A percentile compares a stretch with the other conserved stretches of the same genome.
phyloP scores from a whole-genome alignment of 805 yeast genomes.

The Cyberlindnera bimundalis region DNA sequence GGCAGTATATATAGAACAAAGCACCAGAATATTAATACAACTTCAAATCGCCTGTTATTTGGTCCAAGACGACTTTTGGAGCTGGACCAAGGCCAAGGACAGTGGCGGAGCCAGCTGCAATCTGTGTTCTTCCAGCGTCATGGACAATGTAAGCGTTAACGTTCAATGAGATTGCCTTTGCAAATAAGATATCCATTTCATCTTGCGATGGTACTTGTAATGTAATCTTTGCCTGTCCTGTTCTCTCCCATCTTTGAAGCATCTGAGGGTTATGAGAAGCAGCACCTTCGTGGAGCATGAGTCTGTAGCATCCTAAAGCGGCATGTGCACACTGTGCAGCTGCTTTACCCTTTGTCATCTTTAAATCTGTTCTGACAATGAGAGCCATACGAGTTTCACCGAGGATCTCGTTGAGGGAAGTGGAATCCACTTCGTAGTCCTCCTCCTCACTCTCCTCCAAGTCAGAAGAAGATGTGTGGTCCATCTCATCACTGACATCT shows the following conservation, averaged over 20 bases:
- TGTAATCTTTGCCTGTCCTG: constrained; percentile 94
- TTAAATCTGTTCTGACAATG: constrained; percentile 81
- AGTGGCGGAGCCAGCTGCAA: constrained; percentile 94
- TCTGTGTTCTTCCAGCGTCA: constrained; percentile 97
- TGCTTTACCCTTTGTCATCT: constrained; percentile 91
- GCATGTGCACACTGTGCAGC: constrained; percentile 99
- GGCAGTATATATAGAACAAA: neutral
- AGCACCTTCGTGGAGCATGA: constrained; percentile 50
- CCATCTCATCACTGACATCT: constrained; percentile 29
- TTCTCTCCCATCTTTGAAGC: constrained; percentile 70
- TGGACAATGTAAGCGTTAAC: constrained; percentile 78
- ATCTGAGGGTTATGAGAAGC: constrained; percentile 57
- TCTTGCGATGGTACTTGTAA: constrained; percentile 68
- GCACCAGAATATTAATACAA: constrained; percentile 62
- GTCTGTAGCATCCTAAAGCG: constrained; percentile 83
- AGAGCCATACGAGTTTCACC: constrained; percentile 87
- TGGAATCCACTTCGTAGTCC: constrained; percentile 57
- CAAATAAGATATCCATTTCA: constrained; percentile 69
- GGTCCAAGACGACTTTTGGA: constrained; percentile 74
- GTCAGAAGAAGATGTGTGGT: constrained; percentile 33
- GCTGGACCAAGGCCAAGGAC: constrained; percentile 98
- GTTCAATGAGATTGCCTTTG: constrained; percentile 75
- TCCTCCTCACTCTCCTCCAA: constrained; percentile 47
- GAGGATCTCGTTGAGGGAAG: constrained; percentile 57
- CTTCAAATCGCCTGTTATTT: constrained; percentile 75